Conservation (phyloP, 2,329 filamentous ascomycete species). For the Calonectria henricotiae region DNA sequence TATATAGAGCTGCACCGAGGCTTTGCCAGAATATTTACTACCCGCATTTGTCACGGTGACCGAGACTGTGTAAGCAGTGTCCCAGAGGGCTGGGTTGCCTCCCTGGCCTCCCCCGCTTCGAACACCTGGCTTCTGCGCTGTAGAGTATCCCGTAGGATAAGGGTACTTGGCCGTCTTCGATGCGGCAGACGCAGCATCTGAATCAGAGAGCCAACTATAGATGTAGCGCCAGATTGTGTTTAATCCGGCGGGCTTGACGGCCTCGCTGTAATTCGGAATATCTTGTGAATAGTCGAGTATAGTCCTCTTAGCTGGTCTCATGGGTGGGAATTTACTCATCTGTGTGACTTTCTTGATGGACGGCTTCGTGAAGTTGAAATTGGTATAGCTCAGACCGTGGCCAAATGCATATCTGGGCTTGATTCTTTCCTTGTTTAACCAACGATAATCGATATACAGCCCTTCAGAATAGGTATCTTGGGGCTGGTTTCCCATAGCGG, state of each 20-base stretch:
- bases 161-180: constrained; percentile 64
- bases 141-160: constrained; percentile 79
- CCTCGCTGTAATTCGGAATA: constrained; percentile 70
- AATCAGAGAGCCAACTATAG: constrained; percentile 75
- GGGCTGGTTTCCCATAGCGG: constrained; percentile 73
- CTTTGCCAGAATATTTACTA: constrained; percentile 60
- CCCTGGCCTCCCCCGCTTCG: constrained; percentile 79
- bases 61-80: constrained; percentile 62
- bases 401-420: constrained; percentile 89
- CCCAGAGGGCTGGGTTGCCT: constrained; percentile 79
- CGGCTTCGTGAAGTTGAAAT: constrained; percentile 74
- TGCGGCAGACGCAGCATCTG: constrained; percentile 61
- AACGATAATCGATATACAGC: constrained; percentile 90
- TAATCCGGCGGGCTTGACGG: constrained; percentile 74
- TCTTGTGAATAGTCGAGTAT: constrained; percentile 65
- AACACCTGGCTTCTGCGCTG: constrained; percentile 57
- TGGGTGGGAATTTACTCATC: constrained; percentile 60
- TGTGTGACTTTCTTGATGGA: constrained; percentile 65
- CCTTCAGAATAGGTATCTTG: constrained; percentile 90
- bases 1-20: constrained; percentile 65
- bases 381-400: constrained; percentile 87
- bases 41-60: constrained; percentile 72
- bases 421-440: constrained; percentile 85
- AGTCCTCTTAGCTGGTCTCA: constrained; percentile 58
- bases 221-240: constrained; percentile 76